Evolutionary conservation across 139 green algal genomes (phyloP).

Genomic region (Chlorella sp.): DNA sequence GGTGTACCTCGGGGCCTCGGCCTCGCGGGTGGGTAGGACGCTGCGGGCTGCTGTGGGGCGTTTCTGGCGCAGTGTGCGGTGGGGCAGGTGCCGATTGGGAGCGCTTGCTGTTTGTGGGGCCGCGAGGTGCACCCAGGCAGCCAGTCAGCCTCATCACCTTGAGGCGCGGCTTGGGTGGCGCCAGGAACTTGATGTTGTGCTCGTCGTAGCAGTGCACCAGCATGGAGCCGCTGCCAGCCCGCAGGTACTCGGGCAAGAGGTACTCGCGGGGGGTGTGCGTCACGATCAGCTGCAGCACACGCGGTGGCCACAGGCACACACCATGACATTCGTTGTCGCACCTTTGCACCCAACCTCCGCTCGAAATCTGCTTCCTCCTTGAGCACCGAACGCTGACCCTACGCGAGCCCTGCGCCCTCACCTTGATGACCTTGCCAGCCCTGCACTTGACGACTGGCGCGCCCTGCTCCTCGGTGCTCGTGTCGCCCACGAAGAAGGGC

Average conservation of each 20-base stretch:
- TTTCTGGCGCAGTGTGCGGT: too few species aligned
- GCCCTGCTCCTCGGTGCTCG: neutral
- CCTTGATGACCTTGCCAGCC: constrained; percentile 13
- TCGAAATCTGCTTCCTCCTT: too few species aligned
- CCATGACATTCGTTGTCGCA: too few species aligned
- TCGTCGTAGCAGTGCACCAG: constrained; percentile 15
- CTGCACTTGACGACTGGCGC: neutral
- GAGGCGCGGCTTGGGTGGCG: constrained; percentile 16
- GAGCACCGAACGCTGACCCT: too few species aligned
- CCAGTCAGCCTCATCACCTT: neutral
- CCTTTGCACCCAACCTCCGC: too few species aligned
- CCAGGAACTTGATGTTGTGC: constrained; percentile 25
- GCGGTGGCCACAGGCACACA: too few species aligned
- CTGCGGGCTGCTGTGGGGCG: too few species aligned
- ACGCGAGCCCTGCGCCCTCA: neutral
- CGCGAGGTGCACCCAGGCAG: too few species aligned
- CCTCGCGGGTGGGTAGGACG: too few species aligned
- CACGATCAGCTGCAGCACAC: constrained; percentile 4
- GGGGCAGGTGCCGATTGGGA: too few species aligned
- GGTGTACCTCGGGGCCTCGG: too few species aligned
- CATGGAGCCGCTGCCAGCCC: constrained; percentile 5
- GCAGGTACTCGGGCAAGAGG: constrained; percentile 18
- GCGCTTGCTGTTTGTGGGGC: too few species aligned
- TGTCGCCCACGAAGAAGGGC: neutral
- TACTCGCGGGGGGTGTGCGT: constrained; percentile 8